phyloP scores from a whole-genome alignment of 345 rosid species.

The Gossypium bickii region DNA sequence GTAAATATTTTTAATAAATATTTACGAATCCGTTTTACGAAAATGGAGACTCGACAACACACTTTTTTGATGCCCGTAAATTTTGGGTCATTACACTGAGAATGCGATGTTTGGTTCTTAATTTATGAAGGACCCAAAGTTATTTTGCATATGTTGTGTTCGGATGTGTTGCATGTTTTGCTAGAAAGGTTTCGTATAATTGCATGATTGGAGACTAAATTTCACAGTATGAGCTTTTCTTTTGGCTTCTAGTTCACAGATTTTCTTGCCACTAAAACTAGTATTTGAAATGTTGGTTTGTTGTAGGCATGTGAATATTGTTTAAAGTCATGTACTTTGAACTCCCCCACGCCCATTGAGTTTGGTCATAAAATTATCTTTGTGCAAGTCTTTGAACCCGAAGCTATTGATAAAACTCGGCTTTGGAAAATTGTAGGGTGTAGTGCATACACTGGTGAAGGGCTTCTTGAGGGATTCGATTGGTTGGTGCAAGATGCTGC shows the following conservation, averaged over 20 bases:
- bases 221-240: not conserved
- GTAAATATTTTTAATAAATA: no score
- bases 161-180: not conserved
- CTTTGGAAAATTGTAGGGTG: constrained; percentile 88
- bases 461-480: constrained; percentile 78
- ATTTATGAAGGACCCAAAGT: not conserved
- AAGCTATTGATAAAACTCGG: constrained; percentile 71
- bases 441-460: constrained; percentile 79
- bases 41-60: no score
- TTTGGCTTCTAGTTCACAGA: not conserved
- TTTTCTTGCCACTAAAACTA: not conserved
- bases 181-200: not conserved
- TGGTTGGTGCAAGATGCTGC: constrained; percentile 95
- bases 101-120: not conserved
- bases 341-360: no score
- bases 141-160: not conserved
- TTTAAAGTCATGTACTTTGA: no score
- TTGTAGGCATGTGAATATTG: no score
- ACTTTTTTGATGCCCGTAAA: no score
- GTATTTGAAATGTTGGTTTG: not conserved
- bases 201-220: not conserved
- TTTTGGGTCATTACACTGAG: not conserved
- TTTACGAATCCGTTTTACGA: no score
- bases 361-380: no score
- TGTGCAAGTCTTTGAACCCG: constrained; percentile 65